These are phyloP conservation scores for Candida coleopterorum DNA, from an alignment of 805 yeast genomes.

Conservation along the genomic window DNA sequence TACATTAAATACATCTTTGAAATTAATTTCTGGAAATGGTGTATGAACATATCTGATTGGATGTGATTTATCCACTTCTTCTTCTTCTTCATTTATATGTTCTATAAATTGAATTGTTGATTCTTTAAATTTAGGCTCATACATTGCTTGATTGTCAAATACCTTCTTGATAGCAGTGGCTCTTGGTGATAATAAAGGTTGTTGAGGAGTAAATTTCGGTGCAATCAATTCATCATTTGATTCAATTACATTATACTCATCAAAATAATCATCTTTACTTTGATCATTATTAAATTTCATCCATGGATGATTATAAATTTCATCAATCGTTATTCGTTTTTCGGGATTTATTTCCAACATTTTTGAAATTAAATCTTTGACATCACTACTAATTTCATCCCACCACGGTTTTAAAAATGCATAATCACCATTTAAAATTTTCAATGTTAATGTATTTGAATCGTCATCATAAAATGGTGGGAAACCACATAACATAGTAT, in stretches of 20 bases:
- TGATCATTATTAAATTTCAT: constrained; percentile 12
- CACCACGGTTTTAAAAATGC: constrained; percentile 83
- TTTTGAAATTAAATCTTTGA: constrained; percentile 62
- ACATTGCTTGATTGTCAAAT: constrained; percentile 42
- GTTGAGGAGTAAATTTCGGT: constrained; percentile 5
- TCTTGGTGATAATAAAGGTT: constrained; percentile 26
- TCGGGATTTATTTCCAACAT: constrained; percentile 67
- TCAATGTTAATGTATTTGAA: constrained; percentile 54
- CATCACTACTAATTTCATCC: constrained; percentile 73
- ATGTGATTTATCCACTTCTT: constrained; percentile 6
- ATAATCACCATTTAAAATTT: constrained; percentile 68
- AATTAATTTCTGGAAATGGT: constrained; percentile 31
- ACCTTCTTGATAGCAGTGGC: constrained; percentile 39
- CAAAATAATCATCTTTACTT: constrained; percentile 7
- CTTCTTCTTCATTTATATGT: constrained; percentile 10
- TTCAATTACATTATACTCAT: constrained; percentile 5
- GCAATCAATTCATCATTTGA: constrained; percentile 7
- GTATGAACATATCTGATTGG: constrained; percentile 46
- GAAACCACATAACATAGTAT: constrained; percentile 66
- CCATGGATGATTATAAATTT: constrained; percentile 73
- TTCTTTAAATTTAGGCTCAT: constrained; percentile 8
- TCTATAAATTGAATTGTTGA: constrained; percentile 22
- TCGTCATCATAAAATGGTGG: constrained; percentile 77
- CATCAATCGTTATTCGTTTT: constrained; percentile 62
- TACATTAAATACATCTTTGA: constrained; percentile 25